Evolutionary conservation across 257 asterid species (phyloP), one percentile per base, ranked within the genome.

Genomic region (Parsonsia alboflavescens): DNA sequence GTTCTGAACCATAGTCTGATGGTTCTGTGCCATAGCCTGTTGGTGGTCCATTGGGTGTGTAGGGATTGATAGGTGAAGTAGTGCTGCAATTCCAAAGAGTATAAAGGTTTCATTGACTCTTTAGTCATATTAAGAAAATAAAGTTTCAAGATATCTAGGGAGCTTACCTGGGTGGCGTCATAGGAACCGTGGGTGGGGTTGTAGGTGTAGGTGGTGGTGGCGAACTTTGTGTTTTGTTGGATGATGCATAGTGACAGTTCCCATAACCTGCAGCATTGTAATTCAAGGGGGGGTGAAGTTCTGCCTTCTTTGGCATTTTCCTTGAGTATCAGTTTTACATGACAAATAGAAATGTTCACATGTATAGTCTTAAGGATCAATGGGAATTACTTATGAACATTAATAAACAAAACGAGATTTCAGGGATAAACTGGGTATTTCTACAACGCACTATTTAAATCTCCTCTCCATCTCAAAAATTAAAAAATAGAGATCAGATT

Each of bases 111-210:
- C 48, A 67, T 48, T 58, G 36, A 6, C 67, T 26, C 22, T n/a
- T 36, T 77, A 22, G 24, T 16, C 52, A 48, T 57, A 64, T 26
- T 42, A 19, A 63, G 52, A 45, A 59, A 42, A 28, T 30, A 74
- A 41, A 39, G 3, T 64, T 8, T 36, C 54, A 1, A n/a, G 39
- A 46, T 57, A 73, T 59, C 53, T 58, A 53, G 49, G 74, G 65
- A 57, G 68, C 77, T 86, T 79, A 93, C 98, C 97, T 93, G 66
- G 96, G 97, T 30, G 97, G 89, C 44, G 91, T 80, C 77, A 71
- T 72, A 61, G 79, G 70, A 45, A 53, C 56, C 9, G 69, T n/a
- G 72, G 86, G 71, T 21, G 81, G 62, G 21, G 84, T 61, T 17
- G 79, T 41, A 41, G 82, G 82, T 33, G 82, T 75, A 28, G 85